Evolutionary conservation across 257 asterid genomes (phyloP).

Genomic region (Forsythia viridissima): DNA sequence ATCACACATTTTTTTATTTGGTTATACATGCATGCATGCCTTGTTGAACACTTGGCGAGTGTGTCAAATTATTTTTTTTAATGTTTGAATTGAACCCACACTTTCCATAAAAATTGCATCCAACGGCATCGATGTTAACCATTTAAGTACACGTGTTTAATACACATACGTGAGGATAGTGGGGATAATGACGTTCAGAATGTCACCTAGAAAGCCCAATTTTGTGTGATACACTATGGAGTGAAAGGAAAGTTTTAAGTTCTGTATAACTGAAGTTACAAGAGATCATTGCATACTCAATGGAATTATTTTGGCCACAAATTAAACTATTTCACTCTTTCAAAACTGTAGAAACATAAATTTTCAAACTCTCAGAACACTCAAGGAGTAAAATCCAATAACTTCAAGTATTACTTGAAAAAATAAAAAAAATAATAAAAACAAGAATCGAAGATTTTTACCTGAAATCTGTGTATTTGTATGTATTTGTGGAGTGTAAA

Average conservation of each 20-base stretch:
- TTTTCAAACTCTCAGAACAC: conserved; percentile 28
- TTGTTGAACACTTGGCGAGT: too few relatives aligned
- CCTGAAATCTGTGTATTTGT: conserved; percentile 23
- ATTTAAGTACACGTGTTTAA: too few relatives aligned
- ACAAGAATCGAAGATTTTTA: conserved; percentile 21
- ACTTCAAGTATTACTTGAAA: conserved; percentile 10
- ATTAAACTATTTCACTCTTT: background rate
- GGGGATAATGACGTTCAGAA: background rate
- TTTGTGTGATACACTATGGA: background rate
- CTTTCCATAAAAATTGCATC: too few relatives aligned
- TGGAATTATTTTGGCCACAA: background rate
- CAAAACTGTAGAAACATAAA: background rate
- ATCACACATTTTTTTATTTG: too few relatives aligned
- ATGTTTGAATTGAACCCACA: too few relatives aligned
- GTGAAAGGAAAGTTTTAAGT: too few relatives aligned
- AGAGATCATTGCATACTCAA: background rate
- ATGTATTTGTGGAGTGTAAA: conserved; percentile 8
- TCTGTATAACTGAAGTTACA: background rate
- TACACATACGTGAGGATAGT: too few relatives aligned
- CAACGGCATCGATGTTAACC: too few relatives aligned
- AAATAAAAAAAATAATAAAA: background rate
- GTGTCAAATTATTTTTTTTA: too few relatives aligned
- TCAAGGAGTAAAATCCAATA: conserved; percentile 25
- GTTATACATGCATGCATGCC: too few relatives aligned
- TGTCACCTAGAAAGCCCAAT: background rate